phyloP scores from a whole-genome alignment of 2,329 filamentous ascomycete species.

The Exophiala alcalophila region DNA sequence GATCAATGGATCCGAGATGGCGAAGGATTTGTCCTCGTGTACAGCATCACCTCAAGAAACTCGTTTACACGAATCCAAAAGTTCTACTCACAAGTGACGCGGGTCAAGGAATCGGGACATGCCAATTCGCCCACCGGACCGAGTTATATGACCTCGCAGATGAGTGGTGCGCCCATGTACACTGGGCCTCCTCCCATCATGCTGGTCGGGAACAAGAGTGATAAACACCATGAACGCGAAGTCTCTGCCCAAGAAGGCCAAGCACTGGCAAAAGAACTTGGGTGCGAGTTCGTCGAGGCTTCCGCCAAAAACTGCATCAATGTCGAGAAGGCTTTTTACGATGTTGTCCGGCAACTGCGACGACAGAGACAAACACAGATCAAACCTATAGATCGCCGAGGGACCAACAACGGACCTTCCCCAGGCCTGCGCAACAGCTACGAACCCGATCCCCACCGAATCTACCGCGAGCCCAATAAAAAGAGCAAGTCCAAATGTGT shows the following conservation, averaged over 20 bases:
- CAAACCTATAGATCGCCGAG: constrained; percentile 33
- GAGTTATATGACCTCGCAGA: constrained; percentile 50
- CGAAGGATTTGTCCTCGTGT: constrained; percentile 95
- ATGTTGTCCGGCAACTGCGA: constrained; percentile 87
- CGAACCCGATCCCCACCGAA: constrained; percentile 23
- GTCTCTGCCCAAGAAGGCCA: constrained; percentile 96
- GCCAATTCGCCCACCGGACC: constrained; percentile 54
- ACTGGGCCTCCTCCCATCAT: constrained; percentile 75
- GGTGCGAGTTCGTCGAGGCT: constrained; percentile 94
- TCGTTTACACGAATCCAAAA: constrained; percentile 93
- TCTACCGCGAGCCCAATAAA: constrained; percentile 25
- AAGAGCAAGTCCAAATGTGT: constrained; percentile 26
- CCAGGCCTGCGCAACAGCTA: constrained; percentile 14
- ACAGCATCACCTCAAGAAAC: constrained; percentile 95
- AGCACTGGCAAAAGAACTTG: constrained; percentile 83
- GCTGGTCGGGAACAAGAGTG: constrained; percentile 98
- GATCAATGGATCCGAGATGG: constrained; percentile 99
- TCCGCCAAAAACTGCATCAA: constrained; percentile 98
- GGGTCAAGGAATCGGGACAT: constrained; percentile 81
- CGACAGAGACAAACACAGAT: constrained; percentile 64
- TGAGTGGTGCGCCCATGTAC: constrained; percentile 45
- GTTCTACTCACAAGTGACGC: constrained; percentile 94
- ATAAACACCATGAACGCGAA: constrained; percentile 90
- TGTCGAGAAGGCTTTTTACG: constrained; percentile 97
- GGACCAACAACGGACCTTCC: constrained; percentile 17